These are phyloP conservation scores for Xanthoconium purpureum DNA, from an alignment of 768 basidiomycete species.

Conservation along the genomic window DNA sequence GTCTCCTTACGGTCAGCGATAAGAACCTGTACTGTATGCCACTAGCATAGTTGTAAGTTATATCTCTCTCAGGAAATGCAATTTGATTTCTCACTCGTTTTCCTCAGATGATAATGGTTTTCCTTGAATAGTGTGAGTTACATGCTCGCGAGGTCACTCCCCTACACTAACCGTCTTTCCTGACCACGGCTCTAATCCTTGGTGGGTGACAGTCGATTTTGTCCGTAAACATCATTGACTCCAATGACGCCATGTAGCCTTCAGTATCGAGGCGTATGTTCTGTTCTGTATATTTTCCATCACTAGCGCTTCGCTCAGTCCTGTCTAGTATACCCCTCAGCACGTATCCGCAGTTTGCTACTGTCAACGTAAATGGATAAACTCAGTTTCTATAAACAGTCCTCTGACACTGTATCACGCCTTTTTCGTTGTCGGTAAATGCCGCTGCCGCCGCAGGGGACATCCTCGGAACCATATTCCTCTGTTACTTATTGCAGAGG, in stretches of 20 bases:
- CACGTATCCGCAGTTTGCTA: background rate
- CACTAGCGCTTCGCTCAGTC: constrained; percentile 2
- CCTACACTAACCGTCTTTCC: constrained; percentile 2
- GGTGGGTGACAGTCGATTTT: constrained; percentile 24
- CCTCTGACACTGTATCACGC: background rate
- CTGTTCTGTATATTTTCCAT: background rate
- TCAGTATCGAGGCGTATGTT: constrained; percentile 4
- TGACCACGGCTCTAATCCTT: constrained; percentile 27
- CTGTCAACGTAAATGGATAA: background rate
- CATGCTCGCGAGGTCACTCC: background rate
- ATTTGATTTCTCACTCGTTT: background rate
- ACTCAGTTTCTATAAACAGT: background rate
- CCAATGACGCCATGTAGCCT: background rate
- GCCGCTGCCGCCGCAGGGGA: constrained; percentile 48
- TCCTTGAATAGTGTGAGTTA: constrained; percentile 39
- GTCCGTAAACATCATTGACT: background rate
- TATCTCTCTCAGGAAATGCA: background rate
- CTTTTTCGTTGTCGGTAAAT: constrained; percentile 28
- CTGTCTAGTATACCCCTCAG: constrained; percentile 35
- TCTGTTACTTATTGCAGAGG: constrained; percentile 44
- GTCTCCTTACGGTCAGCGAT: constrained; percentile 45
- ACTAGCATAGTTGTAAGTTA: constrained; percentile 30
- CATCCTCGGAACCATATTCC: constrained; percentile 44
- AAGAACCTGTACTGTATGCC: constrained; percentile 38
- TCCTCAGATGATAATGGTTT: constrained; percentile 28